Conservation (phyloP, 176 grass and related monocot species). For the Typha latifolia region DNA sequence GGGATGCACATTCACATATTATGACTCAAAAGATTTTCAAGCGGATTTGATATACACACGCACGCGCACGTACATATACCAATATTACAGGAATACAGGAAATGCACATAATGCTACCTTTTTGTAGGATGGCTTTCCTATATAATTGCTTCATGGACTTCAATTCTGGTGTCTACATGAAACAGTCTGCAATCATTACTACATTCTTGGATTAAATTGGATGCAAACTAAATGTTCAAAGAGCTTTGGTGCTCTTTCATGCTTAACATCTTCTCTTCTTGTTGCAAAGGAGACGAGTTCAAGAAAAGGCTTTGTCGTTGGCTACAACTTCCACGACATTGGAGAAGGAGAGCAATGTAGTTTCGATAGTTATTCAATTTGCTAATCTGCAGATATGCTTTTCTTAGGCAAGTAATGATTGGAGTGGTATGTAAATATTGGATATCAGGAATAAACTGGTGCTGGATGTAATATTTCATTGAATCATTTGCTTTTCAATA, state of each 20-base stretch:
- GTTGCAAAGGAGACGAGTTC: slow-evolving; percentile 1
- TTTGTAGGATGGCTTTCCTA: no score
- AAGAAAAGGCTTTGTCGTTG: neutral
- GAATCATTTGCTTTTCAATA: neutral
- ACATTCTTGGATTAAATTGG: neutral
- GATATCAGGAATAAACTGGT: neutral
- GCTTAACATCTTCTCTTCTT: neutral
- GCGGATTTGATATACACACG: no score
- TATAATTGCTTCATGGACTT: no score
- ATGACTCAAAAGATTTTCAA: no score
- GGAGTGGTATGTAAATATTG: neutral
- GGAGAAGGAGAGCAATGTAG: neutral
- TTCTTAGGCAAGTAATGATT: neutral
- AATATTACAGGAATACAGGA: no score
- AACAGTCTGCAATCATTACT: no score
- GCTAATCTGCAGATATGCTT: neutral
- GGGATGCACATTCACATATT: no score
- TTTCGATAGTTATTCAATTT: neutral
- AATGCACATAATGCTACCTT: no score
- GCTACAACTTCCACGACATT: neutral
- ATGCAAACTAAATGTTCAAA: neutral
- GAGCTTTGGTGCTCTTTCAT: neutral
- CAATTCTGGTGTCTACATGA: no score
- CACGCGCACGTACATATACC: no score
- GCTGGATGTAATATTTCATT: neutral